These are phyloP conservation scores for Bidens hawaiensis DNA, from an alignment of 140 eudicot genomes.

Conservation along the genomic window DNA sequence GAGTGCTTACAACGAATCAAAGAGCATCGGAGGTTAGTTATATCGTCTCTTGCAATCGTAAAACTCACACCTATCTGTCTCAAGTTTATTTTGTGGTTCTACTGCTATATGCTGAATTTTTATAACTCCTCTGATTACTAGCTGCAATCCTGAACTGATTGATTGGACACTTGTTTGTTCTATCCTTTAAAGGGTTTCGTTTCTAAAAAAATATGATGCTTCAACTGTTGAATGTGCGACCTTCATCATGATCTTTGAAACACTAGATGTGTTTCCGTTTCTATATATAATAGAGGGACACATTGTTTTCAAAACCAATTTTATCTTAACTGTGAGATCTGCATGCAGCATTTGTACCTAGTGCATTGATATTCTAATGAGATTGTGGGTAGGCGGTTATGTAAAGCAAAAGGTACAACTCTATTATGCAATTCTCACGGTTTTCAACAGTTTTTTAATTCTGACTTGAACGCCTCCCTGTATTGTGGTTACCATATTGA, in stretches of 20 bases:
- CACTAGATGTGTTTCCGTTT: not conserved
- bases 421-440: too few relatives aligned
- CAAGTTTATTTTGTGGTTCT: not conserved
- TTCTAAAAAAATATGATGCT: not conserved
- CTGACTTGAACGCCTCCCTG: too few relatives aligned
- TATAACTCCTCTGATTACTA: not conserved
- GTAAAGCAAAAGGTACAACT: too few relatives aligned
- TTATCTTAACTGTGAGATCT: too few relatives aligned
- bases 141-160: slow-evolving; percentile 7
- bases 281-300: too few relatives aligned
- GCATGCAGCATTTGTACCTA: too few relatives aligned
- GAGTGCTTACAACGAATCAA: slow-evolving; percentile 63
- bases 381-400: too few relatives aligned
- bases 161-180: slow-evolving; percentile 2
- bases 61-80: not conserved
- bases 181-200: not conserved
- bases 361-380: too few relatives aligned
- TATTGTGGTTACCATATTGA: not conserved
- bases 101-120: too few relatives aligned
- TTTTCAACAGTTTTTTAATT: too few relatives aligned
- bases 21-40: slow-evolving; percentile 80
- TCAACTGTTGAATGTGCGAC: not conserved
- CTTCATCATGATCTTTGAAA: not conserved
- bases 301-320: too few relatives aligned
- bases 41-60: slow-evolving; percentile 18